A percentile compares a stretch with the other conserved stretches of the same genome.
These are phyloP conservation scores for Cicer pinnatifidum DNA, from an alignment of 306 rosid species.

Conservation along the genomic window DNA sequence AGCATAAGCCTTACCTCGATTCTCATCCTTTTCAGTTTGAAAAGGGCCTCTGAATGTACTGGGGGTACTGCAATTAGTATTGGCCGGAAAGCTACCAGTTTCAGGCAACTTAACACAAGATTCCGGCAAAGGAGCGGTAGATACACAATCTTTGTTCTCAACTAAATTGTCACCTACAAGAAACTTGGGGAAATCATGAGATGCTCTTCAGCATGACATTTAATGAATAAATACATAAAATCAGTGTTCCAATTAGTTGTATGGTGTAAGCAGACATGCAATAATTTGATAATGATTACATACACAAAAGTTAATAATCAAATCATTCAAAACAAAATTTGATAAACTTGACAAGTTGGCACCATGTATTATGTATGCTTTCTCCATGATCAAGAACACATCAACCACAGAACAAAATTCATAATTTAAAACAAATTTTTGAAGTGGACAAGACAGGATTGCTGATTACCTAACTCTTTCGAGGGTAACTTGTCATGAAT, in stretches of 20 bases:
- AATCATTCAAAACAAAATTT: slow-evolving; percentile 5
- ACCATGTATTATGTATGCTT: slow-evolving; percentile 10
- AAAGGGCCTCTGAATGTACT: slow-evolving; percentile 34
- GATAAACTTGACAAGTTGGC: slow-evolving; percentile 23
- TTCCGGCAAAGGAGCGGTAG: slow-evolving; percentile 52
- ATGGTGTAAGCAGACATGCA: slow-evolving; percentile 4
- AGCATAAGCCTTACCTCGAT: slow-evolving; percentile 46
- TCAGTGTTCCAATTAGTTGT: slow-evolving; percentile 17
- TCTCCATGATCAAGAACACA: slow-evolving; percentile 20
- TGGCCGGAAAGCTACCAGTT: slow-evolving; percentile 51
- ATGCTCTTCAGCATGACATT: neutral
- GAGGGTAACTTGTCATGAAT: slow-evolving; percentile 43
- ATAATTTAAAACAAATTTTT: neutral
- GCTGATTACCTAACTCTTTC: slow-evolving; percentile 56
- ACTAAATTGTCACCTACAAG: slow-evolving; percentile 50
- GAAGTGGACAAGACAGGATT: slow-evolving; percentile 18
- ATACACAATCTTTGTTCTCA: slow-evolving; percentile 46
- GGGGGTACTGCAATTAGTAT: slow-evolving; percentile 41
- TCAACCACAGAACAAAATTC: slow-evolving; percentile 15
- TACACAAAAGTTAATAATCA: neutral
- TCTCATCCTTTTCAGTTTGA: slow-evolving; percentile 44
- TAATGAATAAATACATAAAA: slow-evolving; percentile 9
- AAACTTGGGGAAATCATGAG: slow-evolving; percentile 13
- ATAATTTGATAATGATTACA: neutral
- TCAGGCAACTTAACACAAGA: slow-evolving; percentile 51